Evolutionary conservation across 768 basidiomycete species (phyloP).

Genomic region (Suillus brevipes): DNA sequence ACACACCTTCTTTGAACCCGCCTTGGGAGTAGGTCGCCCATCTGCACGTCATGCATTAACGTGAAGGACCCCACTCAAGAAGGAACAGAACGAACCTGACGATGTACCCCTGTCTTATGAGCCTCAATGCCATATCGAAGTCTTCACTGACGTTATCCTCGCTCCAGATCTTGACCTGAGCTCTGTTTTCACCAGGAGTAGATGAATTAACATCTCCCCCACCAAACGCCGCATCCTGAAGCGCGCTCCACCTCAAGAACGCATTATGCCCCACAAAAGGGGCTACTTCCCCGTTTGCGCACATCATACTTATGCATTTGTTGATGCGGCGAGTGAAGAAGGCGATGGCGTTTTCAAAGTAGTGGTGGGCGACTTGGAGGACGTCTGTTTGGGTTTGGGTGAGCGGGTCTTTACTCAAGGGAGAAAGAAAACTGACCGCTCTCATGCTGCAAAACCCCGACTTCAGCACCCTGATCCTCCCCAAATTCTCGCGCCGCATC

Average conservation of each 20-base stretch:
- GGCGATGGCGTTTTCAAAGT: conserved; percentile 89
- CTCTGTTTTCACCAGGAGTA: conserved; percentile 17
- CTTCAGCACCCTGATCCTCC: conserved; percentile 59
- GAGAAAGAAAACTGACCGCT: conserved; percentile 49
- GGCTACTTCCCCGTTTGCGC: conserved; percentile 74
- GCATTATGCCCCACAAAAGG: conserved; percentile 89
- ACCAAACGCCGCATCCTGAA: conserved; percentile 81
- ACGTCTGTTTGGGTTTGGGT: conserved; percentile 47
- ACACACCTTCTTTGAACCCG: conserved; percentile 90
- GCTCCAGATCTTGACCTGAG: conserved; percentile 79
- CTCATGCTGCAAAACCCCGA: conserved; percentile 89
- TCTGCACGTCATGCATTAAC: conserved; percentile 19
- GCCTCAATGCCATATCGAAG: conserved; percentile 63
- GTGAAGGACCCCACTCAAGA: not conserved
- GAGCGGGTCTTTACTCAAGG: not conserved
- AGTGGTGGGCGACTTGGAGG: conserved; percentile 88
- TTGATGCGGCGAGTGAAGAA: conserved; percentile 89
- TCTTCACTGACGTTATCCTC: conserved; percentile 69
- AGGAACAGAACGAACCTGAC: conserved; percentile 45
- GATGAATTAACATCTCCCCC: conserved; percentile 37
- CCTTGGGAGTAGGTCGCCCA: conserved; percentile 85
- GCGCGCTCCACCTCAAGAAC: conserved; percentile 85
- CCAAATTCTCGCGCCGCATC: conserved; percentile 86
- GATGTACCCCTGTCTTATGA: conserved; percentile 67
- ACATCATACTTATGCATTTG: conserved; percentile 75